Base-by-base conservation (phyloP, 768 basidiomycete genomes). In the Leccinum aurantiacum region DNA sequence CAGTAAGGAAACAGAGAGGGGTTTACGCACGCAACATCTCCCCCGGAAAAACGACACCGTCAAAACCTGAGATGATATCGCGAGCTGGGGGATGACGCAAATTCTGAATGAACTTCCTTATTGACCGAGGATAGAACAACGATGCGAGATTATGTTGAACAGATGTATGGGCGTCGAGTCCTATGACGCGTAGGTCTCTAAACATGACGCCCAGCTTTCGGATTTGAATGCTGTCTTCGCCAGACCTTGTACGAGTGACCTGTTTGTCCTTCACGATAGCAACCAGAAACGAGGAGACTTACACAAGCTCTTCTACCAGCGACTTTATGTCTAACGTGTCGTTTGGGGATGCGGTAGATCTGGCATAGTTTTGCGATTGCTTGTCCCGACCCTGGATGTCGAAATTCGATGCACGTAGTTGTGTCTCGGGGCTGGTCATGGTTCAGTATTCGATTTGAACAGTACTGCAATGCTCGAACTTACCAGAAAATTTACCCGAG, bases 21-120 rank as follows among this genome's bases (percentile, higher is more conserved):
- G 11, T 3, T 78, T 76, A 80, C 79, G 63, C 65, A 85, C 90
- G 77, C 35, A 90, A 79, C 90, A 92, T 90, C 74, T 91, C 88
- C 15, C 88, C 88, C 0, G 87, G 82, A 4, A 82, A 78, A 13
- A 90, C 78, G 2, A 84, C 77, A 9, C 88, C 89, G 44, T 87
- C 84, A 60, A 91, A 86, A 14, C 78, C 81, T 19, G 78, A 76
- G 37, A 92, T 74, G 51, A 33, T 19, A 59, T 80, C 82, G 13
- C 85, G 80, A 6, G 87, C 71, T 3, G 85, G 82, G 3, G 90
- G 90, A 54, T 88, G 86, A 25, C 83, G 31, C 31, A 33, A 33
- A 33, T 4, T 33, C 11, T 79, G 78, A 4, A 84, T 66, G 17
- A 73, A 70, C 33, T 69, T 70, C 27, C 77, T 37, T 19, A 83